These are phyloP conservation scores for Priceomyces castillae DNA, from an alignment of 805 yeast genomes.

Conservation along the genomic window DNA sequence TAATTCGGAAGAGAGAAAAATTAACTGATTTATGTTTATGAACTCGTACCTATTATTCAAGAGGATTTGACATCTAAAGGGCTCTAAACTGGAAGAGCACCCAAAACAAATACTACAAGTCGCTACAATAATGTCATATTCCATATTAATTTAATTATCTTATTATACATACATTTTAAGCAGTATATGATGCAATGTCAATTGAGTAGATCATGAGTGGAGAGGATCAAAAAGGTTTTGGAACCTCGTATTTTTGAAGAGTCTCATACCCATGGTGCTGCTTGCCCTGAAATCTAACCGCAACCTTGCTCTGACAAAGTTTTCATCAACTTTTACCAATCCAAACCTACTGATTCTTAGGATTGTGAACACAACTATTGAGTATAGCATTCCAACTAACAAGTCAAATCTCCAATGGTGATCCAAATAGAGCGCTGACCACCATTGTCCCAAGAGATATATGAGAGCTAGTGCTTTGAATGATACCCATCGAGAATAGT, in stretches of 20 bases:
- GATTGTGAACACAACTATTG: slow-evolving; percentile 42
- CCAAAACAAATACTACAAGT: no score
- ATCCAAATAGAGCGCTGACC: slow-evolving; percentile 72
- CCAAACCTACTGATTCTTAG: slow-evolving; percentile 30
- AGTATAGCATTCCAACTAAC: slow-evolving; percentile 53
- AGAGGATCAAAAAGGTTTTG: slow-evolving; percentile 54
- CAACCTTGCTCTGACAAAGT: slow-evolving; percentile 37
- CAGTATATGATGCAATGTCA: not conserved
- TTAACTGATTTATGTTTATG: no score
- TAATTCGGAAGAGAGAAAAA: no score
- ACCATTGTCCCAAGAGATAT: slow-evolving; percentile 62
- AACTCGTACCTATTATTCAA: no score
- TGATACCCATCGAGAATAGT: slow-evolving; percentile 35
- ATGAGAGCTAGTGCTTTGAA: slow-evolving; percentile 35
- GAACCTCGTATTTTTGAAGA: slow-evolving; percentile 47
- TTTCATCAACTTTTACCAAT: slow-evolving; percentile 31
- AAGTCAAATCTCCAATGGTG: slow-evolving; percentile 71
- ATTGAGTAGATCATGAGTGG: not conserved
- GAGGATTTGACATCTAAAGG: no score
- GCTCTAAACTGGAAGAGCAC: no score
- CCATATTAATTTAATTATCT: not conserved
- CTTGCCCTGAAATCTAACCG: slow-evolving; percentile 41
- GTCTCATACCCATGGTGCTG: slow-evolving; percentile 63
- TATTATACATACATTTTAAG: not conserved
- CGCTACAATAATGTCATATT: no score